Base-by-base conservation (phyloP, 805 yeast species). In the Middelhovenomyces tepae region DNA sequence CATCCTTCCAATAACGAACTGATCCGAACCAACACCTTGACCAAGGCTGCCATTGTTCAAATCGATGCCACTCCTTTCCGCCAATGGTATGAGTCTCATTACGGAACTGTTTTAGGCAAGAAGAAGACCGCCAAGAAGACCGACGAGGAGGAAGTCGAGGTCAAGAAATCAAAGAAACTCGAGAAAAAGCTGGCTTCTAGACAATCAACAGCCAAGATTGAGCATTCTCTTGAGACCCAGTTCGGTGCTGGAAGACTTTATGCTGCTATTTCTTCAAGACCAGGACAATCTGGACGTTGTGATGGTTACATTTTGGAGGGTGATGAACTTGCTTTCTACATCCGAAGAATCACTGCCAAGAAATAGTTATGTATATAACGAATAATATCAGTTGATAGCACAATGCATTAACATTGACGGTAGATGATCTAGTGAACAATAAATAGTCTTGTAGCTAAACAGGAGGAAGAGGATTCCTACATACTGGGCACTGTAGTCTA, bases 281-380 rank as follows among this genome's bases (percentile, higher is more conserved):
- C 98, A 69, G 98, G 98, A 71, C 98, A 91, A 79, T 82, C 94
- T 54, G 98, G 98, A 72, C 93, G 98, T 77, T 80, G 86, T 74
- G 98, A 91, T 69, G 98, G 98, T 73, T 91, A 91, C 93, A 81
- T 91, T 73, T 83, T 91, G 69, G 98, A 91, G 78, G 98, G 98
- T 74, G 98, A 91, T 69, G 98, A 91, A 76, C 85, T 91, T 71
- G 97, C 97, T 69, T 91, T 91, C 94, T 91, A 91, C 95, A 80
- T 91, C 70, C 86, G 95, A 81, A 89, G 95, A 85, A 77, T 91
- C 73, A 78, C 95, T 69, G 93, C 95, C 67, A 89, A 91, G 87
- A 91, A 89, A 82, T 89, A 86, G 79, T 57, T 56, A 33, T 28
- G 27, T 29, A 37, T 35, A 38, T 28, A 39, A 36, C 27, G 27